phyloP scores from a whole-genome alignment of 345 rosid species.

The Rhizophora apiculata region DNA sequence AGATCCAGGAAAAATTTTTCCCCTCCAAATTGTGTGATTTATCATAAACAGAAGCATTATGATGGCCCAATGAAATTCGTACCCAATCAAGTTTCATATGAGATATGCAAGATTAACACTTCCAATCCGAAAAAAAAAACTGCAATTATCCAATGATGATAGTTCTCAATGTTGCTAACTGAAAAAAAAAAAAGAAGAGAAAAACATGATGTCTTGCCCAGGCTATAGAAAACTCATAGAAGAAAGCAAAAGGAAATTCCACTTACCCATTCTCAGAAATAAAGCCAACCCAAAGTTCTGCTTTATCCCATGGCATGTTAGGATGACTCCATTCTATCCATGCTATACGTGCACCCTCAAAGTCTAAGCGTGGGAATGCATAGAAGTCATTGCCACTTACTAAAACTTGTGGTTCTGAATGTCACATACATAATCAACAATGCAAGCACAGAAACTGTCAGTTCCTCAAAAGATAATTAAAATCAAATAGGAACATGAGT shows the following conservation, averaged over 20 bases:
- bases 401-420: conserved; percentile 67
- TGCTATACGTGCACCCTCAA: conserved; percentile 63
- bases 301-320: conserved; percentile 94
- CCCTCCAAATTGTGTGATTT: no score
- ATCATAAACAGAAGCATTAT: neutral
- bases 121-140: neutral
- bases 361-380: conserved; percentile 89
- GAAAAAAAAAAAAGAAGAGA: neutral
- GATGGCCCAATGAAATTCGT: neutral
- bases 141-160: neutral
- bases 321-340: conserved; percentile 97
- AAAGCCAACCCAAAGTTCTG: conserved; percentile 93
- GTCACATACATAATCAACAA: neutral
- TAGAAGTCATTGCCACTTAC: conserved; percentile 82
- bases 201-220: no score
- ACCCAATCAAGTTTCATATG: neutral
- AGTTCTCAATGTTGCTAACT: no score
- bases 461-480: conserved; percentile 1
- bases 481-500: neutral
- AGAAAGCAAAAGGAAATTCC: neutral
- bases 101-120: neutral
- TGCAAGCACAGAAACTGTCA: neutral
- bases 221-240: neutral
- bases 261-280: conserved; percentile 75
- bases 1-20: no score